Base-by-base conservation (phyloP, 164 flowering plant species). In the Umbilicus rupestris region DNA sequence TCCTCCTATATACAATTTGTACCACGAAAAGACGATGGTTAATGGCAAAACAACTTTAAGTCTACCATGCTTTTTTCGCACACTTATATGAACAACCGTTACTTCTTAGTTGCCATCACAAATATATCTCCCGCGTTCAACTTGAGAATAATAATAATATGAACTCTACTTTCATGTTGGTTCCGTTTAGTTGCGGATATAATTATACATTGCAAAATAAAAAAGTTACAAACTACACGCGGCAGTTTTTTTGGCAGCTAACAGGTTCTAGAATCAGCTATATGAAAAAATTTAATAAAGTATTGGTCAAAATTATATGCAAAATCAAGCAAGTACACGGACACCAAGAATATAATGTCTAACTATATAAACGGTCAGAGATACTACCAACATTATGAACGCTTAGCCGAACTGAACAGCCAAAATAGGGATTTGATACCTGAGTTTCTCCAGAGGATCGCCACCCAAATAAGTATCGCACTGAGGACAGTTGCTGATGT, bases 371-470 rank as follows among this genome's bases (percentile, higher is more conserved):
- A 8, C 58, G 3, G 15, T 24, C 29, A 24, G 6, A 52, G 24
- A 20, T 22, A 52, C 29, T 30, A 26, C 22, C 30, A 22, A n/a
- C n/a, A n/a, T 52, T 24, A 24, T 7, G 7, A 24, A 6, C 22
- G 29, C 30, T n/a, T 41, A 12, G 24, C 28, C 3, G 7, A 50
- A 24, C 29, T 7, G 5, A 52, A 52, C 58, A 24, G 24, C 14
- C 11, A 52, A 52, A 6, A 22, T 52, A 52, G 24, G 22, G 2
- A 52, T 52, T 52, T 24, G 7, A 10, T 52, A 52, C 58, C 58
- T 52, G 28, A 52, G 31, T 52, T 52, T 52, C 2, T 52, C 58
- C 58, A 52, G 31, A 52, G 58, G 58, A 52, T 24, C 58, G 8
- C 58, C 58, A 7, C 58, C 58, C 24, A 52, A 26, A 24, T 52